Percentiles rank a stretch among this genome's conserved stretches.
These are phyloP conservation scores for Croton setiger DNA, from an alignment of 441 rosid species.

Conservation along the genomic window DNA sequence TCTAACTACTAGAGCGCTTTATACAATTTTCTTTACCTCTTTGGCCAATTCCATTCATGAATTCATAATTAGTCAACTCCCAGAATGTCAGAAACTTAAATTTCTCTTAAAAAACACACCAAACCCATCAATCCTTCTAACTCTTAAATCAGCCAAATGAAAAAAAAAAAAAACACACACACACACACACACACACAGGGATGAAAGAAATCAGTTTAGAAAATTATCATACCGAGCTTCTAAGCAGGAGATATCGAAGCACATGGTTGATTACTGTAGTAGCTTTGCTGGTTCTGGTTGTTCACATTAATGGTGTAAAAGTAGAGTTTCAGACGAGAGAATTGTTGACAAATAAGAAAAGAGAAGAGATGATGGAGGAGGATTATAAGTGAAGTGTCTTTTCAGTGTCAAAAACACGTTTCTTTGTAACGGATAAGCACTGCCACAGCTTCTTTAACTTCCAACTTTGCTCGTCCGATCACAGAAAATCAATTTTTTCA, in stretches of 20 bases:
- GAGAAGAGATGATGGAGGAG: no score
- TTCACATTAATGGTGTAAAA: not conserved
- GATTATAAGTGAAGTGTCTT: no score
- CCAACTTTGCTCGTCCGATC: no score
- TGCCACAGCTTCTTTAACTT: no score
- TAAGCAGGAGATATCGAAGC: constrained; percentile 29
- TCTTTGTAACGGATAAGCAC: no score
- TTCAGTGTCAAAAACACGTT: no score
- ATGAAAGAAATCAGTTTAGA: not conserved
- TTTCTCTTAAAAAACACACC: not conserved
- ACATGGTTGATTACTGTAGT: not conserved
- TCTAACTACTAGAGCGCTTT: not conserved
- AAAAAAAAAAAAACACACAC: not conserved
- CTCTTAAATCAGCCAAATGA: not conserved
- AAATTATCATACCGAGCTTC: constrained; percentile 36
- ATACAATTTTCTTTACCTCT: not conserved
- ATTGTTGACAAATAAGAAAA: no score
- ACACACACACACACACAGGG: no score
- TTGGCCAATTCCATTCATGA: not conserved
- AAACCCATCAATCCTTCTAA: not conserved
- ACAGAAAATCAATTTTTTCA: no score
- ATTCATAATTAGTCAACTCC: not conserved
- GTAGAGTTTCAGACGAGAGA: no score
- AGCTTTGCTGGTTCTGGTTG: not conserved
- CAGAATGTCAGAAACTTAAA: not conserved